Evolutionary conservation across 768 basidiomycete species (phyloP), one percentile per base, ranked within the genome.

Genomic region (Amylocystis lapponica): DNA sequence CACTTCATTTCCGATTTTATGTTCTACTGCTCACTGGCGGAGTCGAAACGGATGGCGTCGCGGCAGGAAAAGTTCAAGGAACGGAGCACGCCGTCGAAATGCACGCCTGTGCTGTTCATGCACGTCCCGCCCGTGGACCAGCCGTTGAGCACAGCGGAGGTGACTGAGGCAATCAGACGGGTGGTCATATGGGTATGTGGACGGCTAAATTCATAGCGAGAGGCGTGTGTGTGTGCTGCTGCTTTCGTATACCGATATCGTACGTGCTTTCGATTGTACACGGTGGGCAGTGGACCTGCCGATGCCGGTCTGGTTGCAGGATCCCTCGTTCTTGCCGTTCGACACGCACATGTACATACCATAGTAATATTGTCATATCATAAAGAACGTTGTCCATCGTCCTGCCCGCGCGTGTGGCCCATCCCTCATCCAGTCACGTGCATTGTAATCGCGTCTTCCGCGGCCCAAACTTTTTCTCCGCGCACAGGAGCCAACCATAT

Each of bases 1-100:
- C 81, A 83, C 57, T 88, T 79, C 59, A 63, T 86, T 10, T 84
- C 81, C 57, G 85, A 87, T 63, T 87, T 82, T 59, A 74, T 81
- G 46, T 85, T 82, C 58, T 88, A 83, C 54, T 81, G 82, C 55
- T 85, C 83, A 9, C 70, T 86, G 21, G 82, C 83, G 4, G 84
- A 86, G 57, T 72, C 76, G 21, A 76, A 72, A 54, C 75, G 80
- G 3, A 29, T 46, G 31, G 41, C 54, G 31, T 20, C 31, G 9
- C 49, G 51, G 31, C 54, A 49, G 23, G 58, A 60, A 45, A 57
- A 57, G 46, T 56, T 52, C 45, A 55, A 57, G 46, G 51, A 51
- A 23, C 44, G 58, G 14, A 53, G 49, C 46, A 52, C 51, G 25
- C 55, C 55, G 13, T 44, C 54, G 29, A 57, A 45, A 46, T 52